Percentiles rank a stretch among this genome's conserved stretches.
phyloP scores from a whole-genome alignment of 2,329 filamentous ascomycete genomes.

The Colletotrichum cordylinicola region DNA sequence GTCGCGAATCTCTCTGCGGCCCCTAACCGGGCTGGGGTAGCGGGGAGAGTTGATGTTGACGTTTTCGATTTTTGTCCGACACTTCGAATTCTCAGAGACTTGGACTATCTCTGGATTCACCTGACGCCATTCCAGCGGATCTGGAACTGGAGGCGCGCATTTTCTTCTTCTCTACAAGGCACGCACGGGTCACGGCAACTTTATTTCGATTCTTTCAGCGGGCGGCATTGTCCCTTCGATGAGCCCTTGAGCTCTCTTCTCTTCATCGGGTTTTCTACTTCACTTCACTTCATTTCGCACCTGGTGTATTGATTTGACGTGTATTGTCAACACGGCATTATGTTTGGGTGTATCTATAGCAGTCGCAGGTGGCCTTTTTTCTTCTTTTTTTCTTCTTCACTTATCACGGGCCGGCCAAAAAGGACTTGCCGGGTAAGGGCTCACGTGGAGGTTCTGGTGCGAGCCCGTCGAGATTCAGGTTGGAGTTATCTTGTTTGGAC shows the following conservation, averaged over 20 bases:
- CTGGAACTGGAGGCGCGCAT: slow-evolving; percentile 7
- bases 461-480: slow-evolving; percentile 1
- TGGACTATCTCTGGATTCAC: background rate
- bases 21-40: background rate
- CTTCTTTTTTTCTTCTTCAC: background rate
- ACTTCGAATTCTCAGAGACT: background rate
- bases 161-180: slow-evolving; percentile 9
- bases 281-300: background rate
- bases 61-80: background rate
- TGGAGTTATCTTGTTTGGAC: background rate
- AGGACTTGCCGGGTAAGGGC: background rate
- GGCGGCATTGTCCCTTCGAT: slow-evolving; percentile 6
- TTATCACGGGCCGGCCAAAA: background rate
- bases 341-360: slow-evolving; percentile 1
- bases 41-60: background rate
- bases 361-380: background rate
- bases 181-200: slow-evolving; percentile 9
- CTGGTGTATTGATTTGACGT: slow-evolving; percentile 7
- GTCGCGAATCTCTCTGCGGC: background rate
- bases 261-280: background rate
- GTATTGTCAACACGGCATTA: background rate
- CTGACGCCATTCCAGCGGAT: background rate
- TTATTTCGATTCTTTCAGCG: slow-evolving; percentile 5
- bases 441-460: background rate
- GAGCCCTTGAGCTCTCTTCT: background rate